Percentiles rank a stretch among this genome's conserved stretches.
Evolutionary conservation across 257 asterid species (phyloP).

Genomic region (Leptodermis oblonga): DNA sequence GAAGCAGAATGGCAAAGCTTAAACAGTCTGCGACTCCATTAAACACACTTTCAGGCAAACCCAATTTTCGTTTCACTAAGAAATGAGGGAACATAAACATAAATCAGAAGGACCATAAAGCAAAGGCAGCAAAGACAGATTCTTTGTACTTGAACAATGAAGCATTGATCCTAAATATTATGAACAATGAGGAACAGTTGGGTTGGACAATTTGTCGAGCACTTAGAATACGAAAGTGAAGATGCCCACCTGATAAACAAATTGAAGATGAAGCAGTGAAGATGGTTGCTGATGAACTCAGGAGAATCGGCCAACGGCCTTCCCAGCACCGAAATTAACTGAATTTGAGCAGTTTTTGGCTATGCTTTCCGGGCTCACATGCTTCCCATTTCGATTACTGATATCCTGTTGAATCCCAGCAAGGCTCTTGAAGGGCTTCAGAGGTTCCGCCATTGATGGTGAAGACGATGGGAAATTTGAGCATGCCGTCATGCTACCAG

Average conservation of each 20-base stretch:
- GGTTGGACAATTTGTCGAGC: no score
- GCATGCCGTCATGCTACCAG: constrained; percentile 14
- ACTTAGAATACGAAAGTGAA: no score
- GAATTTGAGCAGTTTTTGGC: background rate
- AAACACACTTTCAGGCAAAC: no score
- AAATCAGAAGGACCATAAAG: background rate
- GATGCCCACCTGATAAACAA: no score
- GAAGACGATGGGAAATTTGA: constrained; percentile 8
- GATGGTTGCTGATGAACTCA: no score
- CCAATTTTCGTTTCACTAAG: background rate
- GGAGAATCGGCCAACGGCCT: no score
- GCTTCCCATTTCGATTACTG: background rate
- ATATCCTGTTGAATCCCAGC: constrained; percentile 50
- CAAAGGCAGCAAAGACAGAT: background rate
- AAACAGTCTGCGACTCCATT: background rate
- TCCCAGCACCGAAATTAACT: background rate
- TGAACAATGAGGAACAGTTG: no score
- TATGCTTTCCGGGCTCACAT: no score
- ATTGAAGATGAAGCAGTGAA: no score
- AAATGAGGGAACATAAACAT: background rate
- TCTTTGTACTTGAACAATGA: no score
- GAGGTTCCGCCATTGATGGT: background rate
- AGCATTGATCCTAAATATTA: no score
- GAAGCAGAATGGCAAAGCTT: no score
- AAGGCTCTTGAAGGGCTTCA: constrained; percentile 45